Conservation (phyloP, 2,329 filamentous ascomycete genomes). For the Cordyceps fumosorosea region DNA sequence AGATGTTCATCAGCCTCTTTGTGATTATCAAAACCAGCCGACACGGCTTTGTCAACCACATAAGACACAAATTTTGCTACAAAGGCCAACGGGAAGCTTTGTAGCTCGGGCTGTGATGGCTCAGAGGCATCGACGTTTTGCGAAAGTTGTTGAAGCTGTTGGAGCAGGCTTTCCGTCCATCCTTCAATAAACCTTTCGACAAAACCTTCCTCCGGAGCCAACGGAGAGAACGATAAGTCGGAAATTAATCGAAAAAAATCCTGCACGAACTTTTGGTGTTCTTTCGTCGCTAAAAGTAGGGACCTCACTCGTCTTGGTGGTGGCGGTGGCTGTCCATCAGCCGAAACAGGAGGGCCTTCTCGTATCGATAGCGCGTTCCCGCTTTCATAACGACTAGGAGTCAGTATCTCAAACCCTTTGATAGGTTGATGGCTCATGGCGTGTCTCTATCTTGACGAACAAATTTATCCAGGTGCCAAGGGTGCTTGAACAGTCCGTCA, state of each 20-base stretch:
- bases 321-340: not conserved
- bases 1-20: not conserved
- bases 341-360: not conserved
- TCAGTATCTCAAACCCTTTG: not conserved
- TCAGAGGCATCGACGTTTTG: not conserved
- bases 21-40: not conserved
- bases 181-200: not conserved
- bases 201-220: not conserved
- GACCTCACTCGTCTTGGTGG: not conserved
- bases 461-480: not conserved
- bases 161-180: not conserved
- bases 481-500: not conserved
- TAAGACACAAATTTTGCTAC: not conserved
- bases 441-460: not conserved
- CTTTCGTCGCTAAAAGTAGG: not conserved
- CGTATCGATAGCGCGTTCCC: not conserved
- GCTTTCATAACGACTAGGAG: not conserved
- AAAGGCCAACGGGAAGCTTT: not conserved
- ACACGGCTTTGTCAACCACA: not conserved
- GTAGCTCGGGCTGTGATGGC: not conserved
- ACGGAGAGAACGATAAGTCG: not conserved
- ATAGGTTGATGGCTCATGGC: not conserved
- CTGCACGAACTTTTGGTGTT: not conserved
- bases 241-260: not conserved
- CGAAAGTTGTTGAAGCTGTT: not conserved